Percentiles rank a stretch among this genome's conserved stretches.
phyloP scores from a whole-genome alignment of 1,284 basidiomycete species.

The Cryptococcus deneoformans region DNA sequence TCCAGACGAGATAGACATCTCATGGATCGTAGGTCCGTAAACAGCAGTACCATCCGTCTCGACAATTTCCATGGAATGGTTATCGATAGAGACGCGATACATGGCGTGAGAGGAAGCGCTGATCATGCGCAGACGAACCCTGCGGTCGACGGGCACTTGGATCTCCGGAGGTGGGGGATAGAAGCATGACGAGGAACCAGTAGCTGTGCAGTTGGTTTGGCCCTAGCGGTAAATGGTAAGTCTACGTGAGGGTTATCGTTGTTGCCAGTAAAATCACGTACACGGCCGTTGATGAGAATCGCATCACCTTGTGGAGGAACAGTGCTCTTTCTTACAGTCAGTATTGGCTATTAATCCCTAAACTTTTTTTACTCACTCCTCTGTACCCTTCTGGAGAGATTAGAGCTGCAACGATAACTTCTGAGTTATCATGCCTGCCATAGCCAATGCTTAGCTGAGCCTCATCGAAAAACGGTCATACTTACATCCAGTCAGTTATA shows the following conservation, averaged over 20 bases:
- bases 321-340: slow-evolving; percentile 8
- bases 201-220: slow-evolving; percentile 7
- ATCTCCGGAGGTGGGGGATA: slow-evolving; percentile 7
- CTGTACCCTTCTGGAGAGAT: slow-evolving; percentile 11
- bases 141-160: slow-evolving; percentile 8
- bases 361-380: slow-evolving; percentile 19
- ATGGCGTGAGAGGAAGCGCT: slow-evolving; percentile 11
- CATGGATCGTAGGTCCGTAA: slow-evolving; percentile 18
- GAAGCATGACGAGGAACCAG: slow-evolving; percentile 1
- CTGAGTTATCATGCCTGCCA: slow-evolving; percentile 25
- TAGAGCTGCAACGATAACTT: slow-evolving; percentile 22
- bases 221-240: neutral
- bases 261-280: slow-evolving; percentile 2
- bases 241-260: neutral
- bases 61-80: slow-evolving; percentile 30
- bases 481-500: slow-evolving; percentile 35
- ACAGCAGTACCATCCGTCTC: slow-evolving; percentile 33
- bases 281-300: slow-evolving; percentile 24
- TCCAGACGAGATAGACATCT: slow-evolving; percentile 24
- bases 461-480: neutral
- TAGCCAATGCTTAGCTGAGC: neutral
- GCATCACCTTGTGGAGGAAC: slow-evolving; percentile 20
- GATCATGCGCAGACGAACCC: slow-evolving; percentile 22
- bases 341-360: neutral
- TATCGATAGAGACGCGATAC: slow-evolving; percentile 28